Evolutionary conservation across 768 basidiomycete species (phyloP), one percentile per base, ranked within the genome.

Genomic region (Amanita thiersii): DNA sequence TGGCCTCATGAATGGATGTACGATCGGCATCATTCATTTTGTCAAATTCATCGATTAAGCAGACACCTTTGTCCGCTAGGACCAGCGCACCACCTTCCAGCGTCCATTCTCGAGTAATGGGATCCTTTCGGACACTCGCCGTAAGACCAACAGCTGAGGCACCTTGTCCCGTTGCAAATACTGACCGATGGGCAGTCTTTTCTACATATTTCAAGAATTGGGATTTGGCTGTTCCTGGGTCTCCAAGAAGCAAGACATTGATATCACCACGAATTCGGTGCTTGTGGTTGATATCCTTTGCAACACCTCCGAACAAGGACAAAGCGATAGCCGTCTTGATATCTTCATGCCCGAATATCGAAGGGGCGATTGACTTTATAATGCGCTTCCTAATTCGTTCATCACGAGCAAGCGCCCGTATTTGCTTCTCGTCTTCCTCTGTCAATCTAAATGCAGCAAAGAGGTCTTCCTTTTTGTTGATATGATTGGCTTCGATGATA

Each of bases 1-100:
- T 99, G 1, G 96, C 96, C 60, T 99, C 96, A 69, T 98, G 96
- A 54, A 99, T 98, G 3, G 92, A 96, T 11, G 93, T 98, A 52
- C 94, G 74, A 59, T 99, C 94, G 11, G 89, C 76, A 54, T 98
- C 96, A 63, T 98, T 98, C 96, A 99, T 99, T 71, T 99, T 99
- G 69, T 99, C 96, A 59, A 99, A 98, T 60, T 98, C 96, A 64
- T 99, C 96, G 51, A 99, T 99, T 26, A 98, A 69, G 56, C 96
- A 98, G 19, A 86, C 89, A 9, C 96, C 96, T 63, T 94, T 96
- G 64, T 99, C 96, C 2, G 96, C 96, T 14, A 99, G 71, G n/a
- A 99, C 96, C 7, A 99, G 71, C 2, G 96, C 96, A 6, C 96
- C 96, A 10, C 96, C 96, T 62, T 99, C 96, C 19, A 99, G 73